Conservation (phyloP, 345 rosid genomes). For the Hibiscus trionum region DNA sequence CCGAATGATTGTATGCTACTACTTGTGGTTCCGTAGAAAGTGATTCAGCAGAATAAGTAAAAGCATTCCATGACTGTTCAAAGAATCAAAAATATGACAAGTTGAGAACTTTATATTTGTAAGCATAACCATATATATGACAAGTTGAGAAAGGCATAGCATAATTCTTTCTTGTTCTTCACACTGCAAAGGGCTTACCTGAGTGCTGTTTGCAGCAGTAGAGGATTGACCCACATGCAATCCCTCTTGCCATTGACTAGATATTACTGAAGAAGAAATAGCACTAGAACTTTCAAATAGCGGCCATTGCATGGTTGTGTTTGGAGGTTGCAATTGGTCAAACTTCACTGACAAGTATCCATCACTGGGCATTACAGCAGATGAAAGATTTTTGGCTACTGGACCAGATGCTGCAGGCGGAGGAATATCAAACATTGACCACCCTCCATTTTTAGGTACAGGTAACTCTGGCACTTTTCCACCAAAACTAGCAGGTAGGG, state of each 20-base stretch:
- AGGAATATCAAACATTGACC: constrained; percentile 85
- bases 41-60: constrained; percentile 31
- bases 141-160: not conserved
- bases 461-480: constrained; percentile 27
- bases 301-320: constrained; percentile 47
- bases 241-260: constrained; percentile 46
- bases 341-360: constrained; percentile 27
- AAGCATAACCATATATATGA: not conserved
- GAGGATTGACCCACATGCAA: constrained; percentile 26
- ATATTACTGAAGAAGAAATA: constrained; percentile 23
- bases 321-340: constrained; percentile 36
- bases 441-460: constrained; percentile 57
- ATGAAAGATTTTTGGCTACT: constrained; percentile 21
- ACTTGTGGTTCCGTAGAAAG: constrained; percentile 32
- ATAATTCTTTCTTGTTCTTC: not conserved
- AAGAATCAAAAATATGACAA: constrained; percentile 7
- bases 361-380: constrained; percentile 22
- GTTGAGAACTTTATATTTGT: not conserved
- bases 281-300: constrained; percentile 30
- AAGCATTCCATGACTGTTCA: constrained; percentile 82
- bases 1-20: constrained; percentile 25
- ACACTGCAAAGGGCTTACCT: constrained; percentile 27
- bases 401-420: constrained; percentile 28
- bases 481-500: constrained; percentile 21
- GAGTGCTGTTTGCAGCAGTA: constrained; percentile 21